These are phyloP conservation scores for Crinitomyces ghanaensis DNA, from an alignment of 805 yeast species.

Conservation along the genomic window DNA sequence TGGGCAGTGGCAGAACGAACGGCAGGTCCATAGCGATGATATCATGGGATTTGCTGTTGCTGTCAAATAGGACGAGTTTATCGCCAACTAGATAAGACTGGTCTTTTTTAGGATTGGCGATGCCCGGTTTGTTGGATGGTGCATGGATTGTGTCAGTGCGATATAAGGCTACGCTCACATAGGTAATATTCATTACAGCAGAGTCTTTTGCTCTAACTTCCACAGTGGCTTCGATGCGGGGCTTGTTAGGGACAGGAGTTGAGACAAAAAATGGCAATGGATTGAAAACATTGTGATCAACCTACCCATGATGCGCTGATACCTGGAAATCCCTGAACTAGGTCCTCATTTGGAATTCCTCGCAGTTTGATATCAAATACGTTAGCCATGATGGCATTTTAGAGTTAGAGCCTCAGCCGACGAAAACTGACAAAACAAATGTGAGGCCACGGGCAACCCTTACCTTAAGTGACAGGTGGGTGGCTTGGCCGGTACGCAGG, in stretches of 20 bases:
- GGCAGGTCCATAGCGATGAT: slow-evolving; percentile 29
- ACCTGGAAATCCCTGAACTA: slow-evolving; percentile 33
- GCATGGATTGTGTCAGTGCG: slow-evolving; percentile 29
- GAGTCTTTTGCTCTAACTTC: slow-evolving; percentile 26
- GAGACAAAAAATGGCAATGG: not conserved
- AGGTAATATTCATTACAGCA: slow-evolving; percentile 15
- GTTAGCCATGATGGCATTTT: slow-evolving; percentile 9
- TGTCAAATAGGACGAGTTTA: slow-evolving; percentile 18
- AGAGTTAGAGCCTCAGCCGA: no score
- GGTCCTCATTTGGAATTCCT: slow-evolving; percentile 31
- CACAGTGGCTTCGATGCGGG: slow-evolving; percentile 30
- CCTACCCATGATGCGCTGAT: slow-evolving; percentile 32
- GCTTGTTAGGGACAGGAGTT: slow-evolving; percentile 18
- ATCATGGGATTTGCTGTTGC: slow-evolving; percentile 14
- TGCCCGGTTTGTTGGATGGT: slow-evolving; percentile 25
- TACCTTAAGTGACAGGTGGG: no score
- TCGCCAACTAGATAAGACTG: slow-evolving; percentile 28
- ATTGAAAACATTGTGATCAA: slow-evolving; percentile 10
- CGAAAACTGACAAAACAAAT: no score
- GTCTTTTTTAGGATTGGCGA: slow-evolving; percentile 23
- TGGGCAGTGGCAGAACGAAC: slow-evolving; percentile 26
- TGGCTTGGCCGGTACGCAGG: no score
- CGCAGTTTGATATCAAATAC: slow-evolving; percentile 19
- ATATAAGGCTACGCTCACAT: slow-evolving; percentile 27
- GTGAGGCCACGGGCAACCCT: no score